Percentiles rank a stretch among this genome's conserved stretches.
Conservation (phyloP, 495 filamentous ascomycete species). For the Trichoderma reesei region DNA sequence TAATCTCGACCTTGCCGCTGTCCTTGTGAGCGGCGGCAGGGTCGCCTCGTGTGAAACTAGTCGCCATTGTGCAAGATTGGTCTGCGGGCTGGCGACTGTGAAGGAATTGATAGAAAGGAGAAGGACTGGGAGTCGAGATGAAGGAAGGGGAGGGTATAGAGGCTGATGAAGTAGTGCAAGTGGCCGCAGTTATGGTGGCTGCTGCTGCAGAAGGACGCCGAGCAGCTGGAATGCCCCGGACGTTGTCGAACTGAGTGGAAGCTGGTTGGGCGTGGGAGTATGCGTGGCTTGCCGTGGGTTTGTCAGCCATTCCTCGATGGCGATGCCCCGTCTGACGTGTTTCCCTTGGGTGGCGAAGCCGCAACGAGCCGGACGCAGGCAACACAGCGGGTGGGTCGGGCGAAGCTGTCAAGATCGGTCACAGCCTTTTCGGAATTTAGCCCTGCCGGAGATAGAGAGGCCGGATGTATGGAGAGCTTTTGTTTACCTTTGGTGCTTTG, state of each 20-base stretch:
- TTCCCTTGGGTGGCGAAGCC: conserved; percentile 5
- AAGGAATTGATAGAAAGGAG: background rate
- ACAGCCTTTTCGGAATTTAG: conserved; percentile 5
- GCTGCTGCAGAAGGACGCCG: background rate
- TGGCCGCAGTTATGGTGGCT: too few species aligned
- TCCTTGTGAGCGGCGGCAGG: conserved; percentile 10
- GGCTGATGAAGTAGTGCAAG: background rate
- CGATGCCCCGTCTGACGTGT: conserved; percentile 9
- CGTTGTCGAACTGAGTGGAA: conserved; percentile 2
- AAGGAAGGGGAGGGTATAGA: background rate
- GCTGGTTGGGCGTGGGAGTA: background rate
- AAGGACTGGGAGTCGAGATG: background rate
- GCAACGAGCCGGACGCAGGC: conserved; percentile 4
- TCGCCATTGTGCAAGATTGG: background rate
- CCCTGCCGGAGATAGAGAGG: background rate
- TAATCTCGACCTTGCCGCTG: conserved; percentile 31
- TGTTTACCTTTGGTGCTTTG: too few species aligned
- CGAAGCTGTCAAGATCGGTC: conserved; percentile 3
- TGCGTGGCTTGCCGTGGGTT: conserved; percentile 9
- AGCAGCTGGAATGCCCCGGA: background rate
- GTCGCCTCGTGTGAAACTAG: background rate
- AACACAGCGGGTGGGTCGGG: background rate
- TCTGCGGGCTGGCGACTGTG: background rate
- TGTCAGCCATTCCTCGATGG: conserved; percentile 12
- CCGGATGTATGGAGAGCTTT: too few species aligned